Evolutionary conservation across 768 basidiomycete species (phyloP), one percentile per base, ranked within the genome.

Genomic region (Termitomyces sp.): DNA sequence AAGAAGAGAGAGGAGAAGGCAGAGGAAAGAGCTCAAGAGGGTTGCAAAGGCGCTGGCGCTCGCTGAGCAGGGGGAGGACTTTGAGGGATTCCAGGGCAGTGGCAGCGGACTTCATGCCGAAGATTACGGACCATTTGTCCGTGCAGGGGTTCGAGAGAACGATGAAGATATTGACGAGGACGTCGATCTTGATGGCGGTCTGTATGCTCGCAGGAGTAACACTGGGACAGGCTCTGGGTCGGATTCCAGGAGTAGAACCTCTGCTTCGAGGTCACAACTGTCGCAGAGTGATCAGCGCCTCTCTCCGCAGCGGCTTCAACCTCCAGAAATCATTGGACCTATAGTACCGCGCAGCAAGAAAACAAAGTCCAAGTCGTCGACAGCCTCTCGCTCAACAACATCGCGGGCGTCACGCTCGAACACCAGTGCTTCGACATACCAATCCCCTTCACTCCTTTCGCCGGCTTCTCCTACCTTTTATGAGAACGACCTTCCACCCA

Each of bases 21-120:
- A 65, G 53, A 50, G 59, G 18, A 65, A 62, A 57, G 69, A 67
- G 54, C 58, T 61, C 33, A 65, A 77, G 60, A 71, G 73, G 20
- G 73, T 75, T 1, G 78, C 79, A 15, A 66, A 77, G 62, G 71
- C 78, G 7, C 65, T 77, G 4, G 75, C 74, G 42, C 66, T 75
- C 33, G 74, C 67, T 72, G 68, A 9, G 71, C 55, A 71, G 15
- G 70, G 72, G 6, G 79, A 74, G 5, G 76, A 78, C 13, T 89
- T 91, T 61, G 87, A 90, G 66, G 88, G 87, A 0, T 89, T 89
- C 72, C 87, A 82, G 63, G 88, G 86, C 51, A 63, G 67, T 38
- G 68, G 70, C 36, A 59, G 57, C 63, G 61, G 54, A 7, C 40
- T 56, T 3, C 63, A 60, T 35, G 60, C 58, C 36, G 59, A 69